Evolutionary conservation across 345 rosid genomes (phyloP).

Genomic region (Populus alba): DNA sequence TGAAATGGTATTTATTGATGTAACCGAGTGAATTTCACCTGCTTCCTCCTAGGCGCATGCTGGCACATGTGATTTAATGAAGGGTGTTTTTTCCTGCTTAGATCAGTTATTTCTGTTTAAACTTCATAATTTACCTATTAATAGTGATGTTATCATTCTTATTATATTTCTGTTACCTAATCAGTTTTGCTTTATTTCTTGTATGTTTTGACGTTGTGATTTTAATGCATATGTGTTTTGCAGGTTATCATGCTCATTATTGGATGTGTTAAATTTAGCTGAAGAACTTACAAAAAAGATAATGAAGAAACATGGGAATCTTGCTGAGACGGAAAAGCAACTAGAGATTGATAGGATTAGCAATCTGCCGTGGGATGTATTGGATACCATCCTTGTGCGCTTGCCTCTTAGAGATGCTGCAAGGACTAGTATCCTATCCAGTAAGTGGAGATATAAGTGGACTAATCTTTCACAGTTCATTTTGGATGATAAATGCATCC

Average conservation of each 20-base stretch:
- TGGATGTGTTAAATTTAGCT: neutral
- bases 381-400: slow-evolving; percentile 26
- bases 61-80: too few relatives aligned
- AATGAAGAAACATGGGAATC: neutral
- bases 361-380: slow-evolving; percentile 28
- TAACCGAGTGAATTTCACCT: too few relatives aligned
- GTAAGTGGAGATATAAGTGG: slow-evolving; percentile 38
- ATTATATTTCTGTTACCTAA: too few relatives aligned
- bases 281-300: neutral
- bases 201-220: too few relatives aligned
- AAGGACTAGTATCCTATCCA: slow-evolving; percentile 30
- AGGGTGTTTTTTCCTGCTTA: too few relatives aligned
- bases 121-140: too few relatives aligned
- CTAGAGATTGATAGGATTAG: slow-evolving; percentile 28
- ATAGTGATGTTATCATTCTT: too few relatives aligned
- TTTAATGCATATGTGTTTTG: neutral
- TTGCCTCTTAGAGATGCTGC: slow-evolving; percentile 35
- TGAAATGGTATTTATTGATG: too few relatives aligned
- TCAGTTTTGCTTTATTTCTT: too few relatives aligned
- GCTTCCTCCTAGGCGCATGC: too few relatives aligned
- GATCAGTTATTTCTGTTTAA: too few relatives aligned
- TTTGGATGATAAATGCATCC: slow-evolving; percentile 30
- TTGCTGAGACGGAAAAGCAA: slow-evolving; percentile 9
- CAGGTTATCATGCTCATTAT: neutral
- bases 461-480: slow-evolving; percentile 30